phyloP scores from a whole-genome alignment of 2,329 filamentous ascomycete species.

The Emericellopsis cladophorae region DNA sequence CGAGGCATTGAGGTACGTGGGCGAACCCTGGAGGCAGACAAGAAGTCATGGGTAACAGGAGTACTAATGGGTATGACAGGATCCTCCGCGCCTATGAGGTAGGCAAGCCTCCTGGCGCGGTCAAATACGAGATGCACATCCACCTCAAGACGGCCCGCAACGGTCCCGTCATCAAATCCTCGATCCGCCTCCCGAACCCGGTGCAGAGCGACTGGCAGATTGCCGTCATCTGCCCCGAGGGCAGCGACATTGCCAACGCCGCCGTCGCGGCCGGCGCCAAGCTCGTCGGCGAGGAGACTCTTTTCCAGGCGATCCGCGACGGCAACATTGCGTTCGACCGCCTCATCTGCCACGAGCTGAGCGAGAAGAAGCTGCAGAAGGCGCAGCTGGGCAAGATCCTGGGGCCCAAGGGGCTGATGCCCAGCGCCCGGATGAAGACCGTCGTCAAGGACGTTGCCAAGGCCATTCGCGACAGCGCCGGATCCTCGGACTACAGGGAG shows the following conservation, averaged over 20 bases:
- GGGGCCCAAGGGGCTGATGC: slow-evolving; percentile 88
- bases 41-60: not conserved
- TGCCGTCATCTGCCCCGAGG: slow-evolving; percentile 81
- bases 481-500: slow-evolving; percentile 80
- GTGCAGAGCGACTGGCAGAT: slow-evolving; percentile 82
- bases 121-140: slow-evolving; percentile 84
- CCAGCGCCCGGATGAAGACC: slow-evolving; percentile 74
- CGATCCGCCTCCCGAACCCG: slow-evolving; percentile 76
- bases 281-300: slow-evolving; percentile 70
- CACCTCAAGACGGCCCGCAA: slow-evolving; percentile 75
- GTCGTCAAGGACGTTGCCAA: slow-evolving; percentile 68
- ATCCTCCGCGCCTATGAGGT: slow-evolving; percentile 85
- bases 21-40: not conserved
- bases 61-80: not conserved
- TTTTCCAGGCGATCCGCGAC: slow-evolving; percentile 65
- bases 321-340: slow-evolving; percentile 80
- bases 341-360: slow-evolving; percentile 74
- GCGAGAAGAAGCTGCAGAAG: slow-evolving; percentile 67
- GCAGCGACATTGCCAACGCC: slow-evolving; percentile 58
- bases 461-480: slow-evolving; percentile 71
- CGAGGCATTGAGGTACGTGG: slow-evolving; percentile 73
- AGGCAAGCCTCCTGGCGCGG: slow-evolving; percentile 55
- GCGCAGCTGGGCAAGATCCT: slow-evolving; percentile 68
- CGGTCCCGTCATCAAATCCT: slow-evolving; percentile 76
- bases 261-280: slow-evolving; percentile 69